These are phyloP conservation scores for Terana coerulea DNA, from an alignment of 768 basidiomycete species.

Conservation along the genomic window DNA sequence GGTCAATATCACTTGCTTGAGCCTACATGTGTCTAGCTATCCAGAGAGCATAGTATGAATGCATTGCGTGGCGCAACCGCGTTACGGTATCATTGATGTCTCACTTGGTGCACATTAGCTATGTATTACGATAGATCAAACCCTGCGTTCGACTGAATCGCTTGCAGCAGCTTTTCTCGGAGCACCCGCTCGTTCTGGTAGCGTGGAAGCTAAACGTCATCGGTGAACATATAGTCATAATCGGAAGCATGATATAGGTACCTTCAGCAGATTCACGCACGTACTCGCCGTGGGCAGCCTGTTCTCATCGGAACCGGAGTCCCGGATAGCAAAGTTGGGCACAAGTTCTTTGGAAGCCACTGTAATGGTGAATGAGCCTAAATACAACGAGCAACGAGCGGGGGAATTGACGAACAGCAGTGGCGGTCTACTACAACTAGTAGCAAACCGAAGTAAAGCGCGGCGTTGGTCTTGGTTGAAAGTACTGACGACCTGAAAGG, in stretches of 20 bases:
- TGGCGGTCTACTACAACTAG: conserved; percentile 87
- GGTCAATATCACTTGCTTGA: too few species aligned
- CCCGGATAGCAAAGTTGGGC: conserved; percentile 87
- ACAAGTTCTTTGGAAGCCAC: conserved; percentile 84
- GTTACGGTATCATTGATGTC: too few species aligned
- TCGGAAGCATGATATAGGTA: conserved; percentile 23
- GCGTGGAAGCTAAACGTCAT: conserved; percentile 53
- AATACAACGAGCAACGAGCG: background rate
- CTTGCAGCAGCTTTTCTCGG: conserved; percentile 75
- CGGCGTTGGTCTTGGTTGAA: conserved; percentile 81
- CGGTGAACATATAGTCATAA: background rate
- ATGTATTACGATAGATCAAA: conserved; percentile 86
- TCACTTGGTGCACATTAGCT: too few species aligned
- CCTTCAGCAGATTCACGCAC: conserved; percentile 91
- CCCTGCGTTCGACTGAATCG: conserved; percentile 84
- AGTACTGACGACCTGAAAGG: conserved; percentile 62
- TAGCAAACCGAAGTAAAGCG: conserved; percentile 83
- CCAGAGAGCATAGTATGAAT: too few species aligned
- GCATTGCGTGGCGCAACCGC: too few species aligned
- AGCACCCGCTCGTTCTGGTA: conserved; percentile 64
- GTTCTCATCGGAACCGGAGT: conserved; percentile 66
- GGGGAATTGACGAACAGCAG: conserved; percentile 53
- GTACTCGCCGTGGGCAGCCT: conserved; percentile 78
- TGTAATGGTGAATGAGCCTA: conserved; percentile 21
- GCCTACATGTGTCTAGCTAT: background rate